Evolutionary conservation across 2,329 filamentous ascomycete species (phyloP).

Genomic region (Stachybotrys echinatus): DNA sequence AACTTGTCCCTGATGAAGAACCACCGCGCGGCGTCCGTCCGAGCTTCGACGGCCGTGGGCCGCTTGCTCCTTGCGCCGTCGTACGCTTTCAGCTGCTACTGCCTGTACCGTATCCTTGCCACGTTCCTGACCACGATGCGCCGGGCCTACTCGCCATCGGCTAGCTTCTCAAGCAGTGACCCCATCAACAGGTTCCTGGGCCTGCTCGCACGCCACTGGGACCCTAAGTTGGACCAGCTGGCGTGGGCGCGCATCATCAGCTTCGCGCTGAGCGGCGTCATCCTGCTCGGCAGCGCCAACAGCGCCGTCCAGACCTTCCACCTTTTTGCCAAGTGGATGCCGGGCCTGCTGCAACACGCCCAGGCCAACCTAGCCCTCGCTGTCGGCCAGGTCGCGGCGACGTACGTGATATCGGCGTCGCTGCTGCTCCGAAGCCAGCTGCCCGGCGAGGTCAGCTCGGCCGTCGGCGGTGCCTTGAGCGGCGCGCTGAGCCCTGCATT

Average conservation of each 20-base stretch:
- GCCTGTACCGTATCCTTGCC: constrained; percentile 74
- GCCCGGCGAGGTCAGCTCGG: constrained; percentile 69
- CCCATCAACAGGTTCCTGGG: constrained; percentile 81
- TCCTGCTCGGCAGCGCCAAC: constrained; percentile 76
- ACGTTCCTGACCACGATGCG: constrained; percentile 64
- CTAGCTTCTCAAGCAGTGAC: constrained; percentile 64
- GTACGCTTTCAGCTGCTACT: constrained; percentile 74
- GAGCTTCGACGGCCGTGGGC: constrained; percentile 63
- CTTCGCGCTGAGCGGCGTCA: constrained; percentile 76
- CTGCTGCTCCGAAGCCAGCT: constrained; percentile 74
- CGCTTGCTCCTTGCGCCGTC: constrained; percentile 56
- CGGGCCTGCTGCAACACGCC: constrained; percentile 64
- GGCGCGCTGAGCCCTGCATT: constrained; percentile 61
- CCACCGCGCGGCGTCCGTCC: constrained; percentile 58
- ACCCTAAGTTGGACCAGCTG: constrained; percentile 73
- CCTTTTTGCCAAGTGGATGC: constrained; percentile 71
- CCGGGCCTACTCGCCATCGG: constrained; percentile 36
- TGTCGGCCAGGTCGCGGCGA: constrained; percentile 74
- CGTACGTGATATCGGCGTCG: constrained; percentile 78
- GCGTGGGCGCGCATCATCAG: constrained; percentile 83
- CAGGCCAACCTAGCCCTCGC: constrained; percentile 75
- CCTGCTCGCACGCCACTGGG: constrained; percentile 76
- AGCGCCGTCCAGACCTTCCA: constrained; percentile 81
- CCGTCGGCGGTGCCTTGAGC: constrained; percentile 71
- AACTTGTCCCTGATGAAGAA: constrained; percentile 59